A percentile compares a stretch with the other conserved stretches of the same genome.
These are phyloP conservation scores for Aspergillus sp. DNA, from an alignment of 2,329 filamentous ascomycete genomes.

Conservation along the genomic window DNA sequence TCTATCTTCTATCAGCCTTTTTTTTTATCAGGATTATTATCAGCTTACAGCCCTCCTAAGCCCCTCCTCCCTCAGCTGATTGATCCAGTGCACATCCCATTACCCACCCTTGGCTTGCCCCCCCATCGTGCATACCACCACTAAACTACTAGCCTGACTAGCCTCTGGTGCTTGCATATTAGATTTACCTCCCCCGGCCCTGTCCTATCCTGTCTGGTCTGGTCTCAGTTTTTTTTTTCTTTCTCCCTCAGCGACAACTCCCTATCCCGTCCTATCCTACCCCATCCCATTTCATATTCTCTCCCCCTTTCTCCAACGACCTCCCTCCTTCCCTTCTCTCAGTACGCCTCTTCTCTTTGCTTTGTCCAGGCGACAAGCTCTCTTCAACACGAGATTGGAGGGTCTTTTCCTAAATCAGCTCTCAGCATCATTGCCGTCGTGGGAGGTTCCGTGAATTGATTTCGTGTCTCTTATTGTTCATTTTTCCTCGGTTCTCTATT, in stretches of 20 bases:
- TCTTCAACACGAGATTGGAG: slow-evolving; percentile 8
- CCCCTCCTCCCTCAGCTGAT: slow-evolving; percentile 23
- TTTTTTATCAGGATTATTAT: slow-evolving; percentile 1
- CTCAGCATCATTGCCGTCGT: slow-evolving; percentile 12
- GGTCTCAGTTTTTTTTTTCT: slow-evolving; percentile 1
- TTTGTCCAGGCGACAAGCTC: slow-evolving; percentile 24
- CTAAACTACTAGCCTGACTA: slow-evolving; percentile 15
- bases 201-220: slow-evolving; percentile 14
- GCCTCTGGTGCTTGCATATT: slow-evolving; percentile 22
- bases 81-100: slow-evolving; percentile 22
- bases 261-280: slow-evolving; percentile 3
- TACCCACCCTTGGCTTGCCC: slow-evolving; percentile 14
- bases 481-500: background rate
- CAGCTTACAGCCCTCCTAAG: slow-evolving; percentile 12
- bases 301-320: slow-evolving; percentile 11
- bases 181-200: slow-evolving; percentile 13
- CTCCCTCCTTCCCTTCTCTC: slow-evolving; percentile 8
- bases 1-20: background rate
- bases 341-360: slow-evolving; percentile 14
- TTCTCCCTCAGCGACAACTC: background rate
- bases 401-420: slow-evolving; percentile 4
- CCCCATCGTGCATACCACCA: slow-evolving; percentile 11
- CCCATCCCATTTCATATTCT: slow-evolving; percentile 4
- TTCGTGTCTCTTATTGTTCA: slow-evolving; percentile 2
- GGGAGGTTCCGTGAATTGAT: slow-evolving; percentile 11